Base-by-base conservation (phyloP, 768 basidiomycete genomes). In the Zangia roseola region DNA sequence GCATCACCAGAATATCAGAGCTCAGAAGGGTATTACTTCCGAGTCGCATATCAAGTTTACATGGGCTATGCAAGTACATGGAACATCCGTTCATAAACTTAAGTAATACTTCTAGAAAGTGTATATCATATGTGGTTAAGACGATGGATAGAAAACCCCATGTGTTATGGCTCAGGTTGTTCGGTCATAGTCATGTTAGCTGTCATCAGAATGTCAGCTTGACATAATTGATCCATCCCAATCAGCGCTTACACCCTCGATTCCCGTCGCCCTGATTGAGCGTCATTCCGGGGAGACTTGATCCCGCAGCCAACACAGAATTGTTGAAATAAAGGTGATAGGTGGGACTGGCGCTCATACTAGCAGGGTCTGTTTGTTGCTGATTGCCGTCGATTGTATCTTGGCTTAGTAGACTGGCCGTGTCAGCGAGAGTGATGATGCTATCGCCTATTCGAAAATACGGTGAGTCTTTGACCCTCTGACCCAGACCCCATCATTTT, bases 291-390 rank as follows among this genome's bases (percentile, higher is more conserved):
- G 0, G 40, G 28, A 53, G 6, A 2, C 13, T 57, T 2, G 55
- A 48, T 6, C 36, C 42, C 10, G 54, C 5, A 6, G 49, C 8
- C 21, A 56, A 24, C 13, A 56, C 26, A 2, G 54, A 48, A n/a
- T 57, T 21, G 1, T 43, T 21, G 8, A 47, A 17, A 2, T 48
- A 10, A 17, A 38, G 6, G n/a, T 37, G 16, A 10, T 33, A 35
- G 24, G 49, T 19, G 2, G 46, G 1, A 7, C 28, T 17, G n/a
- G 47, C 21, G 25, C 40, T 41, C 14, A 39, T 50, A n/a, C n/a
- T n/a, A n/a, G n/a, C n/a, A 13, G 37, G 45, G 19, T 3, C 25
- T 12, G 39, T n/a, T 2, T 1, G 25, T 14, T n/a, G 40, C 21
- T 10, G 39, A 30, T 24, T 30, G 2, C 26, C 17, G 35, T 19